Conservation (phyloP, 345 rosid species). For the Streptanthus diversifolius region DNA sequence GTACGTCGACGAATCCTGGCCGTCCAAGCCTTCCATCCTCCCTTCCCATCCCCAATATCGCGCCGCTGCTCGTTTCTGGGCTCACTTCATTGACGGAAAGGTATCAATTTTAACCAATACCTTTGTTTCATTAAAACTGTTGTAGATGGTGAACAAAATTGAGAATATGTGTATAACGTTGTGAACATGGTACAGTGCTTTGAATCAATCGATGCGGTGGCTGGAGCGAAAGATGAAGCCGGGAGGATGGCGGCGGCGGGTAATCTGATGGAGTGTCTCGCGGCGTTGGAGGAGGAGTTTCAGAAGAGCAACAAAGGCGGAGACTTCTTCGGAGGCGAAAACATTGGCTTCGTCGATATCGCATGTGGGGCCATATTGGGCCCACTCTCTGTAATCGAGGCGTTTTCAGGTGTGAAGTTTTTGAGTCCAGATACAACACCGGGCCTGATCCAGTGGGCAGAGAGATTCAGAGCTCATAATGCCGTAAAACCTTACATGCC, state of each 20-base stretch:
- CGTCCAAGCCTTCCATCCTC: conserved; percentile 46
- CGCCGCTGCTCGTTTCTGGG: conserved; percentile 72
- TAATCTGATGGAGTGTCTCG: conserved; percentile 38
- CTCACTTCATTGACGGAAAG: conserved; percentile 57
- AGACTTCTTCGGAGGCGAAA: conserved; percentile 63
- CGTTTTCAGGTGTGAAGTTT: conserved; percentile 36
- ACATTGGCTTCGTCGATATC: conserved; percentile 60
- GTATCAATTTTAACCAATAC: conserved; percentile 19
- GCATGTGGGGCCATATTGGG: conserved; percentile 54
- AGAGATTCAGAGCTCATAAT: conserved; percentile 47
- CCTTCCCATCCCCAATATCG: conserved; percentile 53
- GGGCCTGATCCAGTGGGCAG: conserved; percentile 48
- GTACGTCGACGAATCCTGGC: conserved; percentile 70
- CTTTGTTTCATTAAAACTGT: neutral
- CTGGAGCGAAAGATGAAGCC: conserved; percentile 37
- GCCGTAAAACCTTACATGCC: conserved; percentile 69
- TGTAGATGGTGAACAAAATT: neutral
- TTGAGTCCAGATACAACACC: conserved; percentile 48
- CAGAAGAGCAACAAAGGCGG: conserved; percentile 60
- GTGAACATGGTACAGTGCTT: conserved; percentile 41
- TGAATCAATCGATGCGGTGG: conserved; percentile 39
- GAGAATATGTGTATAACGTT: neutral
- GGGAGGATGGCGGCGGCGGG: conserved; percentile 36
- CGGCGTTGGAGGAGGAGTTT: conserved; percentile 53
- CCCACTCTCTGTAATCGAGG: conserved; percentile 52